phyloP scores from a whole-genome alignment of 225 moss, liverwort and hornwort genomes.

The Neckera pumila region DNA sequence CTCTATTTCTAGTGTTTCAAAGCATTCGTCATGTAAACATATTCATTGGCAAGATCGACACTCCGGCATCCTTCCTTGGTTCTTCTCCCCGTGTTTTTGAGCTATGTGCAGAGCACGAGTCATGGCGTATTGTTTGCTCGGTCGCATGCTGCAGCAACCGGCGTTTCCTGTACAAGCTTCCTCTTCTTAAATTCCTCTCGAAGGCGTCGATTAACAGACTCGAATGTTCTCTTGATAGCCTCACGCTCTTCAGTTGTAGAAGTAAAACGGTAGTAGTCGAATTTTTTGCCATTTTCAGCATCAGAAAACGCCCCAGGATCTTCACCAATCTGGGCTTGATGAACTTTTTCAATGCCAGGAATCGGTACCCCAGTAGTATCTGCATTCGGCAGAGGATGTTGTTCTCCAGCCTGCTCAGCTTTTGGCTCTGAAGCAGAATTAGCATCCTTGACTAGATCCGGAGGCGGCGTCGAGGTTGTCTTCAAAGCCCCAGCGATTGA shows the following conservation, averaged over 20 bases:
- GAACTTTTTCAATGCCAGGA: not conserved
- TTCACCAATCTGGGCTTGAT: not conserved
- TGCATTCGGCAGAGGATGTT: not conserved
- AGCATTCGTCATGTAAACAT: not conserved
- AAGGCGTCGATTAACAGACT: constrained; percentile 20
- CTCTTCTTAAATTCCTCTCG: constrained; percentile 31
- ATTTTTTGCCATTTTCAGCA: not conserved
- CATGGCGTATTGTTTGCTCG: not conserved
- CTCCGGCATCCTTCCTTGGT: not conserved
- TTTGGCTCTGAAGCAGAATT: not conserved
- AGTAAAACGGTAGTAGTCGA: constrained; percentile 1
- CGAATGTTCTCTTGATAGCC: constrained; percentile 24
- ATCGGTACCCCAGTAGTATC: not conserved
- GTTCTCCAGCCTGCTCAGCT: not conserved
- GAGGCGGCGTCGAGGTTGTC: not conserved
- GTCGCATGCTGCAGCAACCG: not conserved
- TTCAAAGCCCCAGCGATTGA: not conserved
- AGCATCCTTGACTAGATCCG: not conserved
- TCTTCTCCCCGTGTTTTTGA: not conserved
- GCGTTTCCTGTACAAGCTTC: not conserved
- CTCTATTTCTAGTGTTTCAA: not conserved
- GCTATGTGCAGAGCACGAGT: not conserved
- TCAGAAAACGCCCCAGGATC: not conserved
- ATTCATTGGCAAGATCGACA: not conserved
- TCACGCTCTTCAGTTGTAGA: constrained; percentile 16